Evolutionary conservation across 2,329 filamentous ascomycete species (phyloP), one percentile per base, ranked within the genome.

Genomic region (Talaromyces sp.): DNA sequence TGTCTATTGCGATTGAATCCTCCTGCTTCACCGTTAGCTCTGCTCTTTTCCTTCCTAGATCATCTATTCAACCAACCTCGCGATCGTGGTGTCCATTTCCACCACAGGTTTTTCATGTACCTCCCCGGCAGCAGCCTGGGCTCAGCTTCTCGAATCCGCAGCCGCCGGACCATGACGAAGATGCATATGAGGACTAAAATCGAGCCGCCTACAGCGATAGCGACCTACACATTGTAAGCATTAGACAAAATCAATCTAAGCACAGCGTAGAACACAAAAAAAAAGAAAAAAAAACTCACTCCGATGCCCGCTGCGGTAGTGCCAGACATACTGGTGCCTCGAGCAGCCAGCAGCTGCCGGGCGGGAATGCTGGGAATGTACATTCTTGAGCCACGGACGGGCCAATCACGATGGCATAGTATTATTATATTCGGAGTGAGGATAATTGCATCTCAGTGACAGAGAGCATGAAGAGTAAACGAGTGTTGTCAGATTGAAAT

Each of bases 41-140:
- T 21, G 28, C 4, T 54, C 8, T 9, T 3, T 11, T n/a, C 14
- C 2, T 18, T 11, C 18, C 12, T 12, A 7, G 4, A 16, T 16
- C 3, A 8, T 9, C 23, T 21, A 35, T 21, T 14, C 8, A 33
- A 18, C 77, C 21, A 21, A 62, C 60, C 60, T 57, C 70, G 73
- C 5, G 77, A 77, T 3, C 70, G 73, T 5, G 77, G 77, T 2
- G 73, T 73, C 83, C 83, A 84, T 65, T 76, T 75, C 61, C 75
- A 74, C 83, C 83, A 85, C 70, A 77, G 74, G 18, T 74, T 75
- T 69, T 84, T 85, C 35, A 85, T 68, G 61, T 73, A 80, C 28
- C 76, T 73, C 0, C 81, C 82, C 4, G 83, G 81, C 23, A 84
- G 74, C 63, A 81, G 81, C 71, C 77, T 83, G 2, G 83, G 82